These are phyloP conservation scores for Leccinum subfulvum DNA, from an alignment of 1,284 basidiomycete species.

Conservation along the genomic window DNA sequence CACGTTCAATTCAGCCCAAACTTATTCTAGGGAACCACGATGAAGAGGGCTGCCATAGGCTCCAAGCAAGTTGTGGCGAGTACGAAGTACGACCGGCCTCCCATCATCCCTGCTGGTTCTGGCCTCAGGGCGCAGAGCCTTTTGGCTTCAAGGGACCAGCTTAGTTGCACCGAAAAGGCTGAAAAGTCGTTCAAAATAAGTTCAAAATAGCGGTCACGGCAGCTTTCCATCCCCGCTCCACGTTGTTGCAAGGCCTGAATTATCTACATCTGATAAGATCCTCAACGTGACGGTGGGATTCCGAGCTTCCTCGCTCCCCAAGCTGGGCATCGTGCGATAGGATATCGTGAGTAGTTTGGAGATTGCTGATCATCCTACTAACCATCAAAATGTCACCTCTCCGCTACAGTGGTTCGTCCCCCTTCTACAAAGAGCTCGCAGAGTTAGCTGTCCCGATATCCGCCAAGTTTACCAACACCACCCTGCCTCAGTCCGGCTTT, in stretches of 20 bases:
- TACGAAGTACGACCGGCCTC: no score
- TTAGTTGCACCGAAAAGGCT: not conserved
- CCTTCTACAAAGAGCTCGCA: conserved; percentile 41
- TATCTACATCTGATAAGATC: not conserved
- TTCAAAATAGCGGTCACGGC: not conserved
- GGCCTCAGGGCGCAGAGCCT: no score
- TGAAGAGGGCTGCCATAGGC: no score
- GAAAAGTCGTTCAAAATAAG: no score
- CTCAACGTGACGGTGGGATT: not conserved
- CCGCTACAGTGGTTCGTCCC: conserved; percentile 20
- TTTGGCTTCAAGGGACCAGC: no score
- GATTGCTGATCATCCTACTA: not conserved
- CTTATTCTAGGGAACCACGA: no score
- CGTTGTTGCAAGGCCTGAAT: not conserved
- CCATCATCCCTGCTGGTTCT: no score
- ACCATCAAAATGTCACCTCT: conserved; percentile 21
- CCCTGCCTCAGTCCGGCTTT: not conserved
- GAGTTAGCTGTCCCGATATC: conserved; percentile 39
- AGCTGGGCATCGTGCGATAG: not conserved
- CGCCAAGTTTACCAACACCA: conserved; percentile 19
- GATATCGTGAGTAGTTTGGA: not conserved
- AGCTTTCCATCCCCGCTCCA: not conserved
- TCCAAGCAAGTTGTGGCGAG: no score
- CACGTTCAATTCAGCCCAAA: no score
- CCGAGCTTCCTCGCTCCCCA: not conserved